Evolutionary conservation across 352 stramenopile genomes (phyloP), one percentile per base, ranked within the genome.

Genomic region (Phytophthora pseudosyringae): DNA sequence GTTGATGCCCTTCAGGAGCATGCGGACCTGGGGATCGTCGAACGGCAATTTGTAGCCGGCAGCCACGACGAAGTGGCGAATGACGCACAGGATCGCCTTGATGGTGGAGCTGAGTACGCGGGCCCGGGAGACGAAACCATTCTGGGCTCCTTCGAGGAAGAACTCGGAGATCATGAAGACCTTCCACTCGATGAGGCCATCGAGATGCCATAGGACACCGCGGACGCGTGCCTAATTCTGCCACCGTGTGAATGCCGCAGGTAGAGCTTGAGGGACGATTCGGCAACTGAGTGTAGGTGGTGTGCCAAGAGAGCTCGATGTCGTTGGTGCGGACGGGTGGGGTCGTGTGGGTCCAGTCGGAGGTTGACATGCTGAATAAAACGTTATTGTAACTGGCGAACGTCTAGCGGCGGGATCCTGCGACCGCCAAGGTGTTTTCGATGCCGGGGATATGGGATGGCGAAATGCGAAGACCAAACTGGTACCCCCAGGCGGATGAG

Each of bases 231-330:
- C n/a, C n/a, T n/a, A n/a, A n/a, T n/a, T 32, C 28, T 11, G 1
- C 4, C 9, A n/a, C n/a, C n/a, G n/a, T n/a, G n/a, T n/a, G n/a
- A n/a, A n/a, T n/a, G n/a, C n/a, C n/a, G n/a, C n/a, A n/a, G n/a
- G 18, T 55, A 59, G 8, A 49, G 6, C 8, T 26, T 7, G 35
- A 44, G 39, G 1, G 47, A 53, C 39, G 57, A 65, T n/a, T 47
- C 39, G 38, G 28, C 46, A 51, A 65, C 57, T 12, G 58, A 59
- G 21, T 58, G 58, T 66, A 56, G 41, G 47, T 48, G 29, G 40
- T 4, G n/a, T n/a, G n/a, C n/a, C n/a, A n/a, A n/a, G n/a, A n/a
- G n/a, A n/a, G n/a, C n/a, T n/a, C n/a, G n/a, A n/a, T n/a, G n/a
- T n/a, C n/a, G n/a, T n/a, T n/a, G n/a, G n/a, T n/a, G n/a, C n/a